Evolutionary conservation across 176 grass and related monocot species (phyloP).

Genomic region (Coix lacrymajobi): DNA sequence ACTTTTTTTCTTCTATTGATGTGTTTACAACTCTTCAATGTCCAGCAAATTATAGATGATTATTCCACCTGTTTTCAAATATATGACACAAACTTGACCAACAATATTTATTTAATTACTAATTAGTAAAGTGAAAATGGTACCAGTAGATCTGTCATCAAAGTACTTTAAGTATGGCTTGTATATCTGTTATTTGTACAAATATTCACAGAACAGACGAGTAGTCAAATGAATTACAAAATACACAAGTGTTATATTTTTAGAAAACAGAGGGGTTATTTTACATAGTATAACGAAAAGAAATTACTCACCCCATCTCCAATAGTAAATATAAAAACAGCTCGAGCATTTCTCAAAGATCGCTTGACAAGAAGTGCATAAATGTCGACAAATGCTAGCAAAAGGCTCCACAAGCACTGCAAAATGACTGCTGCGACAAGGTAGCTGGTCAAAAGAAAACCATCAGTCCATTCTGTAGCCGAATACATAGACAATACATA

Average conservation of each 20-base stretch:
- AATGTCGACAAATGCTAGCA: constrained; percentile 73
- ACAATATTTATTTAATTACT: background rate
- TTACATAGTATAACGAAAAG: background rate
- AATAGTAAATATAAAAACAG: constrained; percentile 74
- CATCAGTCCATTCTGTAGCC: constrained; percentile 4
- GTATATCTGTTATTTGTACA: background rate
- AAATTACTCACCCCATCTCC: constrained; percentile 72
- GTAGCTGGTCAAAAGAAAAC: constrained; percentile 52
- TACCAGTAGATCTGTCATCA: background rate
- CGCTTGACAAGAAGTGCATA: constrained; percentile 92
- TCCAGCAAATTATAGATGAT: background rate
- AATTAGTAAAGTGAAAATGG: background rate
- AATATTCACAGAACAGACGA: background rate
- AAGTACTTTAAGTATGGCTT: background rate
- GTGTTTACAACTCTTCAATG: background rate
- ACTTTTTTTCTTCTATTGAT: background rate
- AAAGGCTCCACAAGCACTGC: constrained; percentile 88
- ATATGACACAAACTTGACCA: background rate
- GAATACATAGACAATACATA: background rate
- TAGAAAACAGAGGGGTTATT: background rate
- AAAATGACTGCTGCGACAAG: constrained; percentile 75
- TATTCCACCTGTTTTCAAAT: background rate
- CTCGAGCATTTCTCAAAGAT: constrained; percentile 48
- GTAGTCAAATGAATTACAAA: background rate
- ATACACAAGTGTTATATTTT: background rate